Evolutionary conservation across 2,329 filamentous ascomycete species (phyloP).

Genomic region (Stagonosporopsis rhizophila): DNA sequence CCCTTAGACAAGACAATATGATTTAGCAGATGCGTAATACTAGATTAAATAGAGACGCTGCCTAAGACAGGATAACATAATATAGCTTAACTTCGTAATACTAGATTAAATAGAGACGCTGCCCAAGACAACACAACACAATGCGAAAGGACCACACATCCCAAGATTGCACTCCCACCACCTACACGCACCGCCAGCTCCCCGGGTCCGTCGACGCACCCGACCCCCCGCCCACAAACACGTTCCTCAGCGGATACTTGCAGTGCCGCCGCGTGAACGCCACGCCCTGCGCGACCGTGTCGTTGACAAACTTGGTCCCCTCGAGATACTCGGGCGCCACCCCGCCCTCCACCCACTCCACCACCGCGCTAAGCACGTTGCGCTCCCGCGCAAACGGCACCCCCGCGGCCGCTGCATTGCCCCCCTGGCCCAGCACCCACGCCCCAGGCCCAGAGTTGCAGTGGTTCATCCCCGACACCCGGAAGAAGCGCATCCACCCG

Average conservation of each 20-base stretch:
- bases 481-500: conserved; percentile 57
- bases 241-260: conserved; percentile 30
- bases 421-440: conserved; percentile 39
- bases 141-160: too few species aligned
- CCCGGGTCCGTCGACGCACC: background rate
- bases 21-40: too few species aligned
- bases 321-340: conserved; percentile 48
- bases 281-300: conserved; percentile 51
- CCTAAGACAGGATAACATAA: too few species aligned
- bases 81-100: too few species aligned
- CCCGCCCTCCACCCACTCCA: conserved; percentile 53
- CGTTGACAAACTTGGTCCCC: conserved; percentile 45
- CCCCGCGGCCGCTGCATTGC: conserved; percentile 25
- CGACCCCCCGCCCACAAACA: conserved; percentile 1
- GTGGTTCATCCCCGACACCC: conserved; percentile 61
- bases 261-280: conserved; percentile 58
- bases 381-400: conserved; percentile 23
- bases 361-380: conserved; percentile 51
- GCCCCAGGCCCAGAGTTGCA: conserved; percentile 58
- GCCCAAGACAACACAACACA: too few species aligned
- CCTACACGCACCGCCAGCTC: conserved; percentile 6
- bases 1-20: too few species aligned
- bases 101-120: too few species aligned
- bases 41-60: too few species aligned
- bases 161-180: too few species aligned